Conservation (phyloP, 306 rosid genomes). For the Phaseolus lunatus region DNA sequence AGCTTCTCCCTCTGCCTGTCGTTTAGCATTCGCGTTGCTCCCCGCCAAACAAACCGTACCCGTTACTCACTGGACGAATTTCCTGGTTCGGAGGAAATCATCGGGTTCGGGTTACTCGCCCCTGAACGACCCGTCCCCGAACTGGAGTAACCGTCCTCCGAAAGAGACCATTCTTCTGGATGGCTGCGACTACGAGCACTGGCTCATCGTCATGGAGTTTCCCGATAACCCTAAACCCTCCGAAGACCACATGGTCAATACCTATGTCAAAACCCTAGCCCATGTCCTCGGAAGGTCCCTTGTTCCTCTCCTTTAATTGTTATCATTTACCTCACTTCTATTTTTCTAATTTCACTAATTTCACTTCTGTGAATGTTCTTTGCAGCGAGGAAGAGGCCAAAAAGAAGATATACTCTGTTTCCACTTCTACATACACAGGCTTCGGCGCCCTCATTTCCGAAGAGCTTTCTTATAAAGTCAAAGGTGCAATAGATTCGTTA, state of each 20-base stretch:
- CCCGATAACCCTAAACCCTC: constrained; percentile 70
- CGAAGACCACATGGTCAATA: constrained; percentile 77
- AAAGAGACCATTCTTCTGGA: constrained; percentile 89
- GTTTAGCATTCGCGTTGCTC: constrained; percentile 55
- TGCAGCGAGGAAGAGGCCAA: constrained; percentile 90
- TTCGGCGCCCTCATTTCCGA: constrained; percentile 91
- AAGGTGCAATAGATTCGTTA: constrained; percentile 60
- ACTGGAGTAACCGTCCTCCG: constrained; percentile 93
- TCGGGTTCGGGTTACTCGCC: constrained; percentile 86
- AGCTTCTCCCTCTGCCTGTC: constrained; percentile 57
- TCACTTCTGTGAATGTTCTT: not conserved
- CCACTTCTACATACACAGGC: constrained; percentile 72
- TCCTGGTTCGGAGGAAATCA: constrained; percentile 55
- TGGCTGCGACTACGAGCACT: constrained; percentile 96
- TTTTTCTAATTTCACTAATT: not conserved
- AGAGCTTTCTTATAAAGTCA: constrained; percentile 80
- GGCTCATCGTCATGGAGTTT: constrained; percentile 92
- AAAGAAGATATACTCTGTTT: constrained; percentile 90
- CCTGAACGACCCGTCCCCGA: constrained; percentile 79
- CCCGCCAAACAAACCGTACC: constrained; percentile 48
- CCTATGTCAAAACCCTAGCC: constrained; percentile 86
- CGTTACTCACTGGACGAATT: constrained; percentile 30
- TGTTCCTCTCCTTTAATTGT: not conserved
- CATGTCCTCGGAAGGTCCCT: constrained; percentile 76
- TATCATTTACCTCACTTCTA: not conserved